Evolutionary conservation across 2,329 filamentous ascomycete species (phyloP).

Genomic region (Teratosphaeria nubilosa): DNA sequence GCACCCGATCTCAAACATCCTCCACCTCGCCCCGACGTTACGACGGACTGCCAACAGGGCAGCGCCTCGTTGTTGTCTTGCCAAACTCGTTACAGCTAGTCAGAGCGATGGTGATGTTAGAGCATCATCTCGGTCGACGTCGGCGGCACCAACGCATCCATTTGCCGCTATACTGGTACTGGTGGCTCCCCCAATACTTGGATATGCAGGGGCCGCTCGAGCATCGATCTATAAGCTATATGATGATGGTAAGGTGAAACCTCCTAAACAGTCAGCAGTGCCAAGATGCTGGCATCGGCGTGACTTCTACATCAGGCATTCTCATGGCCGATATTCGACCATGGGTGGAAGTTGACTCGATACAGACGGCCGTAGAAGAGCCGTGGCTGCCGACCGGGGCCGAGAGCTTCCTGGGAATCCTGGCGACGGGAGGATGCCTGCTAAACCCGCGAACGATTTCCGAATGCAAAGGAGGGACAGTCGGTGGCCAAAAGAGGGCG

Average conservation of each 20-base stretch:
- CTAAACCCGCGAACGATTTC: neutral
- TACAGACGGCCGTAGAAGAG: neutral
- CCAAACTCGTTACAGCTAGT: neutral
- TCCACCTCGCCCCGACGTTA: neutral
- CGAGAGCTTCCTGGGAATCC: neutral
- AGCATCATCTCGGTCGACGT: neutral
- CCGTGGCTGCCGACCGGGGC: neutral
- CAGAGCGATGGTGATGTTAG: neutral
- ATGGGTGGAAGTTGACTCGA: neutral
- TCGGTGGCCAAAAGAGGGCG: neutral
- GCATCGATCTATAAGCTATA: neutral
- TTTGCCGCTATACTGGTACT: neutral
- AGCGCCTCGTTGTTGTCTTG: neutral
- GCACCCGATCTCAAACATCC: neutral
- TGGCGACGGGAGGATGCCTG: neutral
- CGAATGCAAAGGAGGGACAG: neutral
- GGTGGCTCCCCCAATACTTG: neutral
- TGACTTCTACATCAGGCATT: neutral
- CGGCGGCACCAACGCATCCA: neutral
- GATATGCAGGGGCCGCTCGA: neutral
- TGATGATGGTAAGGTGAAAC: neutral
- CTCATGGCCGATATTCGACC: neutral
- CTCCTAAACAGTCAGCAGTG: neutral
- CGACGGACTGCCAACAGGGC: neutral
- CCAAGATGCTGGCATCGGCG: neutral